Evolutionary conservation across 2,329 filamentous ascomycete genomes (phyloP).

Genomic region (Ceratocystis alfenasii): DNA sequence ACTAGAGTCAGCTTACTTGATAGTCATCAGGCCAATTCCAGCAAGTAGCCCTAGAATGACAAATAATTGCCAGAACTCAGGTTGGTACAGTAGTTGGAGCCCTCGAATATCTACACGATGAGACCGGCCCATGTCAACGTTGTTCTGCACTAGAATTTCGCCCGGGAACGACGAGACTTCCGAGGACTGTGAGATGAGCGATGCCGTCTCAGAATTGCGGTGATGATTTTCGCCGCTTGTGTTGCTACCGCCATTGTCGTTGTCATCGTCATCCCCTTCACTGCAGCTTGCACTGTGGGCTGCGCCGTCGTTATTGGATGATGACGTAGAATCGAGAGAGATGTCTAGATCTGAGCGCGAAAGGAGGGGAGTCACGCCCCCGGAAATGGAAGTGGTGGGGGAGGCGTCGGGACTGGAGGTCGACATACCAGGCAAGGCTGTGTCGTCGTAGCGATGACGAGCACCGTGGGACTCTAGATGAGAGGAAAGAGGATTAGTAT

Average conservation of each 20-base stretch:
- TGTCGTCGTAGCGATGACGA: slow-evolving; percentile 20
- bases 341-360: slow-evolving; percentile 3
- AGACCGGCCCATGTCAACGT: slow-evolving; percentile 60
- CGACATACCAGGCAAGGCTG: slow-evolving; percentile 48
- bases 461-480: slow-evolving; percentile 20
- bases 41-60: slow-evolving; percentile 78
- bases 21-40: slow-evolving; percentile 93
- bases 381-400: background rate
- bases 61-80: slow-evolving; percentile 89
- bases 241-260: slow-evolving; percentile 26
- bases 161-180: slow-evolving; percentile 41
- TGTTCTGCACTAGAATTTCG: slow-evolving; percentile 43
- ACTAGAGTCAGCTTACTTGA: slow-evolving; percentile 57
- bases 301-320: slow-evolving; percentile 27
- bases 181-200: slow-evolving; percentile 53
- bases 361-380: background rate
- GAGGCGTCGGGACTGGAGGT: slow-evolving; percentile 18
- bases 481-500: slow-evolving; percentile 14
- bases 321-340: background rate
- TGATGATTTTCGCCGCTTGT: slow-evolving; percentile 25
- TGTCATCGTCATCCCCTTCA: slow-evolving; percentile 22
- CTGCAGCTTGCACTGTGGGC: slow-evolving; percentile 18
- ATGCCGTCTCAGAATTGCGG: slow-evolving; percentile 58
- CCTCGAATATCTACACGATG: slow-evolving; percentile 86
- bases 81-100: slow-evolving; percentile 53